Evolutionary conservation across 148 eudicot genomes (phyloP).

Genomic region (Spergularia bocconei): DNA sequence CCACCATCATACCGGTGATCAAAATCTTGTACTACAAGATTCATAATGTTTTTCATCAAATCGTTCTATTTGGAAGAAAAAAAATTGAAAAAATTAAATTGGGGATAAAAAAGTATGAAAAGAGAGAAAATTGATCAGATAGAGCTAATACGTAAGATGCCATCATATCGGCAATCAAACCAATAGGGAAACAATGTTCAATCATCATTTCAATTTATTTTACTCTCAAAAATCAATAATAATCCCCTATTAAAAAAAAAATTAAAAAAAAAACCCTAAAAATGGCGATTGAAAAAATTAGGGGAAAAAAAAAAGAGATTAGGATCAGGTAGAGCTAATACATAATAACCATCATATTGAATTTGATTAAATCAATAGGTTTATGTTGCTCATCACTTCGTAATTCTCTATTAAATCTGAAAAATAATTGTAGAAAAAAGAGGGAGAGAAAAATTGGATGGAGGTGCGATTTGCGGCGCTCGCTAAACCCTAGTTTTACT

Average conservation of each 20-base stretch:
- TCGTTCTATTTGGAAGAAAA: constrained; percentile 2
- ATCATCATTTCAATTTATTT: constrained; percentile 26
- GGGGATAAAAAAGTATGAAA: not conserved
- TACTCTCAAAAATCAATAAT: not conserved
- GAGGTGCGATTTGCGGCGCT: too few species aligned
- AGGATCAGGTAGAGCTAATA: too few species aligned
- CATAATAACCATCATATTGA: too few species aligned
- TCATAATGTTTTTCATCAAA: constrained; percentile 4
- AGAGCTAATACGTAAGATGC: constrained; percentile 32
- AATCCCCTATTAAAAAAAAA: not conserved
- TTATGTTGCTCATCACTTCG: not conserved
- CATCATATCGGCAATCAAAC: constrained; percentile 30
- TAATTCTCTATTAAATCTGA: too few species aligned
- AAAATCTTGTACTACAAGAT: constrained; percentile 7
- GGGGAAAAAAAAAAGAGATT: not conserved
- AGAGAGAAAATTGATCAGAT: constrained; percentile 24
- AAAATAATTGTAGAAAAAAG: too few species aligned
- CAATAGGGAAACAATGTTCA: constrained; percentile 32
- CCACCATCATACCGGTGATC: constrained; percentile 22
- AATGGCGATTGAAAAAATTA: not conserved
- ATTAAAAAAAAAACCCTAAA: not conserved
- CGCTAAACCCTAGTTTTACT: too few species aligned
- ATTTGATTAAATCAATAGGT: not conserved
- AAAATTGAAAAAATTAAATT: not conserved
- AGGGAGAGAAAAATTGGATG: too few species aligned